Percentiles rank a stretch among this genome's conserved stretches.
These are phyloP conservation scores for Adiantum capillusveneris DNA, from an alignment of 75 land plant species.

Conservation along the genomic window DNA sequence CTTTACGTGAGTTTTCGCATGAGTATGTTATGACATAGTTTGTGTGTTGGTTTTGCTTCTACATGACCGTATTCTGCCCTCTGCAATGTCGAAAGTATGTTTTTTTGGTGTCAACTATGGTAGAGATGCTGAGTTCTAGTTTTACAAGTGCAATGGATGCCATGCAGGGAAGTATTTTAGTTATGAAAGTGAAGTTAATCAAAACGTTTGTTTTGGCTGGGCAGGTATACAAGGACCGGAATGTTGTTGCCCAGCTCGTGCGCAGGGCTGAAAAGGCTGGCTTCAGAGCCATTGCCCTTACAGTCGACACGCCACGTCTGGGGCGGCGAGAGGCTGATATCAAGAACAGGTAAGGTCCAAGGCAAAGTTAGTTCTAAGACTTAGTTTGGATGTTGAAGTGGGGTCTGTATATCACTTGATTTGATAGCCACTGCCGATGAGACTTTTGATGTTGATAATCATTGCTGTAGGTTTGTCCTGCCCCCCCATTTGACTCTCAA, in stretches of 20 bases:
- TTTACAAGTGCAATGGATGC: neutral
- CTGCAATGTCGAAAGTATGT: too few species aligned
- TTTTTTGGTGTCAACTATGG: too few species aligned
- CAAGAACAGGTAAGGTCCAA: slow-evolving; percentile 81
- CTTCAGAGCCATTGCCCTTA: slow-evolving; percentile 82
- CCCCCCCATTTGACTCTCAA: slow-evolving; percentile 79
- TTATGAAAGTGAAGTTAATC: neutral
- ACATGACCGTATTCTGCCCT: too few species aligned
- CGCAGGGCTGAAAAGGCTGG: slow-evolving; percentile 88
- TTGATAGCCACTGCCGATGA: neutral
- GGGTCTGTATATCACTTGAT: too few species aligned
- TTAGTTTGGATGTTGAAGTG: too few species aligned
- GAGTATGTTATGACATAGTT: too few species aligned
- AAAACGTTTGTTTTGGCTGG: neutral
- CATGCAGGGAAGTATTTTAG: slow-evolving; percentile 5
- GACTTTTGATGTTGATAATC: neutral
- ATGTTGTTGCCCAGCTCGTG: slow-evolving; percentile 83
- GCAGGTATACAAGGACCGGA: slow-evolving; percentile 76
- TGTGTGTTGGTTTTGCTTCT: too few species aligned
- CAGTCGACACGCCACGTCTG: slow-evolving; percentile 79
- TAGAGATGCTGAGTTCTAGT: neutral
- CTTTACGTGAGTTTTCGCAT: slow-evolving; percentile 73
- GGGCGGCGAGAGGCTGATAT: slow-evolving; percentile 90
- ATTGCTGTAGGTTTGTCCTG: slow-evolving; percentile 53
- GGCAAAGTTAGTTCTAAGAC: too few species aligned